Percentiles rank a stretch among this genome's conserved stretches.
These are phyloP conservation scores for Zelonia costaricensis DNA, from an alignment of 208 protist species.

Conservation along the genomic window DNA sequence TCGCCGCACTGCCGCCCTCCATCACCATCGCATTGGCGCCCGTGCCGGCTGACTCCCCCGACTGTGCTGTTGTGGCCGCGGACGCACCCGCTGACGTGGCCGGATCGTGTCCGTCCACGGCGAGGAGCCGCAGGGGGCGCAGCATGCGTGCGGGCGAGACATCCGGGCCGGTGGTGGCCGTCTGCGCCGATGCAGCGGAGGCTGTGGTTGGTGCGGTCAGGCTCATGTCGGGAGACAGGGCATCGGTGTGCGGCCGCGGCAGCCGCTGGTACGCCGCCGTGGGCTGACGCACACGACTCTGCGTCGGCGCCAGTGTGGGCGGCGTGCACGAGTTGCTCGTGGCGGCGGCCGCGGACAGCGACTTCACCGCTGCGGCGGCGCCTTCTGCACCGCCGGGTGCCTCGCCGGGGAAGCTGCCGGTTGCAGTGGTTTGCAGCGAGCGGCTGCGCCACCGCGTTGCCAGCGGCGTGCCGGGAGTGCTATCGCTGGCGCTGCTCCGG, in stretches of 20 bases:
- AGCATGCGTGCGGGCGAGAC: slow-evolving; percentile 8
- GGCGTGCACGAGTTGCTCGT: neutral
- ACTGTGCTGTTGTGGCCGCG: no score
- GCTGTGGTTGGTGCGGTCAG: no score
- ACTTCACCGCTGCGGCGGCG: no score
- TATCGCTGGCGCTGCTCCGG: neutral
- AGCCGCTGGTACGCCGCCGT: no score
- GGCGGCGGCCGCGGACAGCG: neutral
- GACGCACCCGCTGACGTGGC: no score
- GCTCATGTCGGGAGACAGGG: no score
- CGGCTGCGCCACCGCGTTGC: no score
- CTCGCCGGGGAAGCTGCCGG: slow-evolving; percentile 8
- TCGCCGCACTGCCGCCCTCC: neutral
- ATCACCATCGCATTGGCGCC: neutral
- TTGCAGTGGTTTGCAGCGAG: no score
- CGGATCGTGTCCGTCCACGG: slow-evolving; percentile 1
- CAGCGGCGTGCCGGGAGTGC: no score
- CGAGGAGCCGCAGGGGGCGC: neutral
- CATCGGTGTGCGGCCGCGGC: no score
- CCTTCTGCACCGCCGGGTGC: neutral
- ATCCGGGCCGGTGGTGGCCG: neutral
- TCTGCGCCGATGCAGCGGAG: neutral
- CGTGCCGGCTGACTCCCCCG: neutral
- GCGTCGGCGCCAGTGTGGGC: no score
- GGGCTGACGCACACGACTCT: no score